Base-by-base conservation (phyloP, 1,284 basidiomycete genomes). In the Cryptococcus amylolentus region DNA sequence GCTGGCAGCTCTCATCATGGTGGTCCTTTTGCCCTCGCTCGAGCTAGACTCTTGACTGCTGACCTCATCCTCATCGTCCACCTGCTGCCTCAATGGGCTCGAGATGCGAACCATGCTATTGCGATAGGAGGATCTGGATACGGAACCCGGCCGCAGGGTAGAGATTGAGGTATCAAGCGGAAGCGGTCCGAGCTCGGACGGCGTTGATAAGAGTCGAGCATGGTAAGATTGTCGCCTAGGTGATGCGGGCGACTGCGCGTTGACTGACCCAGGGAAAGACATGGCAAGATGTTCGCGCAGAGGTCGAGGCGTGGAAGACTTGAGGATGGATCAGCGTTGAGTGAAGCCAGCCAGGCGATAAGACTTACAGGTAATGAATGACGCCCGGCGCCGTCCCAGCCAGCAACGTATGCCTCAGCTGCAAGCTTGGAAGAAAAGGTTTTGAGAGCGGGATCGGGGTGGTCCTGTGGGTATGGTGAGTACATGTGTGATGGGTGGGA, bases 341-440 rank as follows among this genome's bases (percentile, higher is more conserved):
- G 7, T 26, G 40, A 16, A 7, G 40, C 40, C 23, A 16, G 20
- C 40, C 23, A 23, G 40, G 40, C 40, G 8, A 14, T 18, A 49
- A 18, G 28, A 65, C 69, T 58, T 51, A 70, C 68, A 40, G 68
- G 69, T 55, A 70, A 44, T 27, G 62, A 62, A 52, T 67, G 65
- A 38, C 63, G 49, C 16, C 68, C 68, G 14, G 62, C 61, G n/a
- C 70, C 68, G 44, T 70, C 57, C 70, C 70, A 72, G 3, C 70
- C 70, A 23, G 43, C 41, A 12, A 72, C 60, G 52, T 57, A 70
- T 0, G 68, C 70, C 42, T 68, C 56, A 10, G 70, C 70, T 6
- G 69, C 69, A 20, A 69, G 47, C 27, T 56, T 52, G 7, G 70
- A 67, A 3, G 67, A 70, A 43, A 70, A 72, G 8, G 65, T 67